These are phyloP conservation scores for Spathaspora sp. DNA, from an alignment of 1,139 yeast species.

Conservation along the genomic window DNA sequence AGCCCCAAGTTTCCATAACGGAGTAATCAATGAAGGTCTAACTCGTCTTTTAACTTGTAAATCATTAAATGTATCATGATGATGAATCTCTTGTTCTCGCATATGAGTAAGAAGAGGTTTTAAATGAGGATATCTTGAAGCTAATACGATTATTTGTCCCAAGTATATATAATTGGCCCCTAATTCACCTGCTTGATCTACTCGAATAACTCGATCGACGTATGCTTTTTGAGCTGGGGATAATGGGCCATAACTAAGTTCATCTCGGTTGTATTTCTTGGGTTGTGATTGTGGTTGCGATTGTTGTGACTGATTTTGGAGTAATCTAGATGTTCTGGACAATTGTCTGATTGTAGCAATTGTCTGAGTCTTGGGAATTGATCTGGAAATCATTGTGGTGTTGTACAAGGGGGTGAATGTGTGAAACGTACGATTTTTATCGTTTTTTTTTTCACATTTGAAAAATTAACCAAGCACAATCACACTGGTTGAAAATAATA, in stretches of 20 bases:
- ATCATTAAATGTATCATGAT: constrained; percentile 78
- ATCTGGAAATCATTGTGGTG: constrained; percentile 3
- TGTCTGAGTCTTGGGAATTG: neutral
- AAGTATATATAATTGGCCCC: constrained; percentile 93
- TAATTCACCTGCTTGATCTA: constrained; percentile 98
- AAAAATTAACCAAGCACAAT: neutral
- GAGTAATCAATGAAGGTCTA: constrained; percentile 87
- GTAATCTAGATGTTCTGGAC: neutral
- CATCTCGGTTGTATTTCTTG: constrained; percentile 18
- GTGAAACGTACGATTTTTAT: neutral
- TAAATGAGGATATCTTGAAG: constrained; percentile 67
- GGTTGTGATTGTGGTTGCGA: constrained; percentile 9
- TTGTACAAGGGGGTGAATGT: neutral
- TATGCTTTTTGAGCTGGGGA: constrained; percentile 67
- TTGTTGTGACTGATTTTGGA: neutral
- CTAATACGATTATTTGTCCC: constrained; percentile 83
- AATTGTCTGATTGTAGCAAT: constrained; percentile 3
- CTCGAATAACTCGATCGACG: constrained; percentile 76
- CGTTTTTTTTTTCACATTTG: constrained; percentile 1
- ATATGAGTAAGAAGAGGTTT: constrained; percentile 79
- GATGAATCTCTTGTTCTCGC: constrained; percentile 98
- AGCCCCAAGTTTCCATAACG: constrained; percentile 92
- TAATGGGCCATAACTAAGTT: constrained; percentile 40
- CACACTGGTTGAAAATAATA: neutral
- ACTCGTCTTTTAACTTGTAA: constrained; percentile 78